phyloP scores from a whole-genome alignment of 306 rosid genomes.

The Castanea mollissima region DNA sequence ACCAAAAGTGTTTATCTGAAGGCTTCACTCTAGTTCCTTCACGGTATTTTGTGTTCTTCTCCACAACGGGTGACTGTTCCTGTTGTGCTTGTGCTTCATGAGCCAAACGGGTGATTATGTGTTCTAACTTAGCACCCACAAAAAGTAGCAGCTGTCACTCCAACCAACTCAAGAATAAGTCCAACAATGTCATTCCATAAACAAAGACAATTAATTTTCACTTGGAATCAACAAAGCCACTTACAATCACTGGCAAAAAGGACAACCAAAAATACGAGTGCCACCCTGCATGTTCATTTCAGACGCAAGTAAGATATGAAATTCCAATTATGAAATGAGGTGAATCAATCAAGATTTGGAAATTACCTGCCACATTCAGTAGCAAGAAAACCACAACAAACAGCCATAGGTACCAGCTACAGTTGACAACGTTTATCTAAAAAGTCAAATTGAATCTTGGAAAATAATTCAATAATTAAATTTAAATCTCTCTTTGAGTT shows the following conservation, averaged over 20 bases:
- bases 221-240: constrained; percentile 27
- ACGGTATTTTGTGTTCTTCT: not conserved
- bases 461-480: not conserved
- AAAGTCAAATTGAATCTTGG: not conserved
- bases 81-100: constrained; percentile 34
- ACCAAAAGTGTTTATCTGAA: constrained; percentile 81
- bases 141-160: constrained; percentile 71
- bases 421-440: constrained; percentile 7
- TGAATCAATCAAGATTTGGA: constrained; percentile 13
- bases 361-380: constrained; percentile 68
- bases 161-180: constrained; percentile 13
- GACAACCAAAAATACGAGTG: constrained; percentile 91
- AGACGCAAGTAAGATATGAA: constrained; percentile 1
- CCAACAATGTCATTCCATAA: constrained; percentile 15
- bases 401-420: constrained; percentile 90
- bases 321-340: not conserved
- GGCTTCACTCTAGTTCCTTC: constrained; percentile 47
- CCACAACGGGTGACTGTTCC: not conserved
- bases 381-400: constrained; percentile 89
- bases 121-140: constrained; percentile 93
- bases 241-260: constrained; percentile 82
- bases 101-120: constrained; percentile 66
- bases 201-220: constrained; percentile 4
- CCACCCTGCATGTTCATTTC: constrained; percentile 65
- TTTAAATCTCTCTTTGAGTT: constrained; percentile 7